Evolutionary conservation across 192 early-diverging fungal genomes (phyloP).

Genomic region (Oehlia diaphana): DNA sequence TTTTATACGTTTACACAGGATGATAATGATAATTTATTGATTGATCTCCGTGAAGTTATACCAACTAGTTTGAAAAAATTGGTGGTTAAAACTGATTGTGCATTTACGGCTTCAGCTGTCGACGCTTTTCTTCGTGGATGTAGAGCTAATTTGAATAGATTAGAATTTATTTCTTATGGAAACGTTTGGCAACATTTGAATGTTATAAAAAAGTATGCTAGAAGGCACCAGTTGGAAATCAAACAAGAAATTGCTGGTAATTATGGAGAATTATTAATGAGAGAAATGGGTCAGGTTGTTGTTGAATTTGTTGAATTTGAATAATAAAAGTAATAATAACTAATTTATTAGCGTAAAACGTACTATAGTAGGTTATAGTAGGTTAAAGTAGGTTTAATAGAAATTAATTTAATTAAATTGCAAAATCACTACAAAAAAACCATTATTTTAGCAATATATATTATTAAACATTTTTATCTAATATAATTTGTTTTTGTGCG

Average conservation of each 20-base stretch:
- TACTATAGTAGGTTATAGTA: no score
- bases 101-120: neutral
- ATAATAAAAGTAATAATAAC: neutral
- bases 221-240: neutral
- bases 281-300: constrained; percentile 6
- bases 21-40: constrained; percentile 12
- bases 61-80: constrained; percentile 7
- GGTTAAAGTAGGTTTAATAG: no score
- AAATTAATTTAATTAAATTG: no score
- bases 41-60: constrained; percentile 1
- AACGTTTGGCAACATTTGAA: constrained; percentile 18
- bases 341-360: no score
- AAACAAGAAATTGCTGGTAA: constrained; percentile 7
- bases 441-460: no score
- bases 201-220: constrained; percentile 6
- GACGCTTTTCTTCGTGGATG: constrained; percentile 10
- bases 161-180: constrained; percentile 12
- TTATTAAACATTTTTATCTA: no score
- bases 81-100: constrained; percentile 5
- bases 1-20: neutral
- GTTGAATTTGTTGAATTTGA: constrained; percentile 22
- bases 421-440: no score
- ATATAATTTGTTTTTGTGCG: no score
- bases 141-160: neutral
- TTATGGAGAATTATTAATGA: constrained; percentile 11